A percentile compares a stretch with the other conserved stretches of the same genome.
Conservation (phyloP, 176 grass and related monocot genomes). For the Cenchrus purpureus region DNA sequence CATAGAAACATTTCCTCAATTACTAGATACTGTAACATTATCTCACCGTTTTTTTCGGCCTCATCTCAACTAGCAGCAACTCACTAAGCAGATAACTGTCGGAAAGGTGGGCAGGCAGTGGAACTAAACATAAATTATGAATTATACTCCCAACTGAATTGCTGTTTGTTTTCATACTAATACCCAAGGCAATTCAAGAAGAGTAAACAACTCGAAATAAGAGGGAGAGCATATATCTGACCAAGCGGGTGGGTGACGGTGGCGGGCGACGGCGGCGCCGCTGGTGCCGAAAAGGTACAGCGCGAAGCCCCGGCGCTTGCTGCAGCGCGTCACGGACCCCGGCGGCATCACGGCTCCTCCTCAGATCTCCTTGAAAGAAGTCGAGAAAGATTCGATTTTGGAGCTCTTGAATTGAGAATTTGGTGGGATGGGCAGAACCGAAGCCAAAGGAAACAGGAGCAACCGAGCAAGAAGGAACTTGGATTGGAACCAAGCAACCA, state of each 20-base stretch:
- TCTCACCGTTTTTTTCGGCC: background rate
- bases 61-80: conserved; percentile 8
- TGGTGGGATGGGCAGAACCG: background rate
- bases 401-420: background rate
- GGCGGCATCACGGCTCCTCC: conserved; percentile 27
- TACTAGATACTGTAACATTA: background rate
- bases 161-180: background rate
- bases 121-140: background rate
- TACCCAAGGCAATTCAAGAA: background rate
- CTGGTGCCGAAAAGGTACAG: conserved; percentile 75
- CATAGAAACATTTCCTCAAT: background rate
- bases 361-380: conserved; percentile 4
- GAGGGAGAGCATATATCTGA: conserved; percentile 37
- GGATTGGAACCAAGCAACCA: background rate
- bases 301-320: conserved; percentile 38
- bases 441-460: background rate
- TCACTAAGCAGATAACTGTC: background rate
- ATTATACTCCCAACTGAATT: background rate
- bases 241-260: conserved; percentile 85
- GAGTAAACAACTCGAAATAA: background rate
- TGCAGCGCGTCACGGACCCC: conserved; percentile 14
- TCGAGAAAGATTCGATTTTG: background rate
- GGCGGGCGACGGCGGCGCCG: conserved; percentile 72
- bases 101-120: background rate
- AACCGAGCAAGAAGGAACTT: background rate